Conservation (phyloP, 2,329 filamentous ascomycete species). For the Tolypocladium endophyticum region DNA sequence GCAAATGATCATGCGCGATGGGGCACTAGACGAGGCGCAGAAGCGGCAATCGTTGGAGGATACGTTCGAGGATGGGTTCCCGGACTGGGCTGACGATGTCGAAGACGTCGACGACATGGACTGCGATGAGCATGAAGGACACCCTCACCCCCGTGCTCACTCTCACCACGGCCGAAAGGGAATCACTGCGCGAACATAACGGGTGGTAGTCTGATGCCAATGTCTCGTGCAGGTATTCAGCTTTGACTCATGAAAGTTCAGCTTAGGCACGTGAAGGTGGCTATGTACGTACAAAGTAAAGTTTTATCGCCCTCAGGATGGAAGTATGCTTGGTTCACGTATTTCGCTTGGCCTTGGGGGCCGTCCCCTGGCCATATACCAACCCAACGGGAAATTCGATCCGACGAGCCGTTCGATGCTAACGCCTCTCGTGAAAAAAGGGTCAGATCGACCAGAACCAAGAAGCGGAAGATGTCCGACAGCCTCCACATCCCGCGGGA, state of each 20-base stretch:
- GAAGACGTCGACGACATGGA: constrained; percentile 21
- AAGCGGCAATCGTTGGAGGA: constrained; percentile 35
- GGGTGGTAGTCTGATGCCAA: background rate
- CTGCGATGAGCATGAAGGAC: background rate
- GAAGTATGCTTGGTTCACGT: background rate
- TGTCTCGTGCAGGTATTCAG: background rate
- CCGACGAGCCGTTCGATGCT: background rate
- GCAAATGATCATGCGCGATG: constrained; percentile 39
- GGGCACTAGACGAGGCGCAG: constrained; percentile 20
- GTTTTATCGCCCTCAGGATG: background rate
- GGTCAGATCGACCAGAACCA: background rate
- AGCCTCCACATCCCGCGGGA: background rate
- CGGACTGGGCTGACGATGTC: constrained; percentile 40
- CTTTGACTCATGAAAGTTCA: background rate
- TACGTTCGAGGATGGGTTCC: constrained; percentile 49
- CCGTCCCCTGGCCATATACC: background rate
- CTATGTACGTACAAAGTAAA: background rate
- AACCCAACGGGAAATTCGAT: background rate
- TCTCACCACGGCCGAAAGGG: background rate
- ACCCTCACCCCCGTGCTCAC: background rate
- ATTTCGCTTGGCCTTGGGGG: too few species aligned
- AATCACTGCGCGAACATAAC: background rate
- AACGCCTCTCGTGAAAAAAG: too few species aligned
- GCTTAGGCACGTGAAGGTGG: background rate
- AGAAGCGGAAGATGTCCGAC: too few species aligned